A percentile compares a stretch with the other conserved stretches of the same genome.
Conservation (phyloP, 2,329 filamentous ascomycete species). For the Cercospora zeina region DNA sequence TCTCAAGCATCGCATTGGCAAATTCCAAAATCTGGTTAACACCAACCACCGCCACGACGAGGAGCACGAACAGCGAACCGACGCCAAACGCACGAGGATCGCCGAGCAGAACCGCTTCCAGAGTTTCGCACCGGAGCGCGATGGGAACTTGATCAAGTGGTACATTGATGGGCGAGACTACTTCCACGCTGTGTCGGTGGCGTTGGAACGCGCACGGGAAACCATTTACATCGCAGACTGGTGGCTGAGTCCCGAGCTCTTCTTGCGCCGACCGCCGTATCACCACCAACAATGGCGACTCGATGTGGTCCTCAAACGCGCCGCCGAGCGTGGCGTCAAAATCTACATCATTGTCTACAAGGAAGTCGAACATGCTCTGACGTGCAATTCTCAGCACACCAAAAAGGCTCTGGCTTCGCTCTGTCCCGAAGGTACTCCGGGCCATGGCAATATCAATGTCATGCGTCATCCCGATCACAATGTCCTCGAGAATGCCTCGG, state of each 20-base stretch:
- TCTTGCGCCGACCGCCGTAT: constrained; percentile 79
- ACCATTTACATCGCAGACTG: constrained; percentile 95
- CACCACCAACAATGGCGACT: constrained; percentile 82
- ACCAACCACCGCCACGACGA: constrained; percentile 90
- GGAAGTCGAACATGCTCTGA: constrained; percentile 65
- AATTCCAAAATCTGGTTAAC: constrained; percentile 72
- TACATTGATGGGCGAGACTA: constrained; percentile 96
- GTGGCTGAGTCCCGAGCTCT: constrained; percentile 91
- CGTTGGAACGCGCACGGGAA: constrained; percentile 85
- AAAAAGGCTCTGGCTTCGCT: constrained; percentile 79
- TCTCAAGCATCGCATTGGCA: constrained; percentile 63
- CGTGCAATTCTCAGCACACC: constrained; percentile 90
- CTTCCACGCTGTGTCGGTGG: constrained; percentile 86
- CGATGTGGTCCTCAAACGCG: constrained; percentile 82
- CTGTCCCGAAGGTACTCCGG: constrained; percentile 77
- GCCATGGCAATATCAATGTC: constrained; percentile 82
- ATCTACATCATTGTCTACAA: constrained; percentile 94
- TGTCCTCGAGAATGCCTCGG: constrained; percentile 84
- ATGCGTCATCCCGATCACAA: constrained; percentile 96
- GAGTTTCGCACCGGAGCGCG: constrained; percentile 86
- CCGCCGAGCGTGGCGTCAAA: constrained; percentile 88
- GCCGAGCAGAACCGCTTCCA: constrained; percentile 75
- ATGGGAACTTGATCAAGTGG: constrained; percentile 85
- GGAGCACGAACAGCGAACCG: constrained; percentile 80
- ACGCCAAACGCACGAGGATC: constrained; percentile 73